Conservation (phyloP, 2,329 filamentous ascomycete genomes). For the Capronia coronata region DNA sequence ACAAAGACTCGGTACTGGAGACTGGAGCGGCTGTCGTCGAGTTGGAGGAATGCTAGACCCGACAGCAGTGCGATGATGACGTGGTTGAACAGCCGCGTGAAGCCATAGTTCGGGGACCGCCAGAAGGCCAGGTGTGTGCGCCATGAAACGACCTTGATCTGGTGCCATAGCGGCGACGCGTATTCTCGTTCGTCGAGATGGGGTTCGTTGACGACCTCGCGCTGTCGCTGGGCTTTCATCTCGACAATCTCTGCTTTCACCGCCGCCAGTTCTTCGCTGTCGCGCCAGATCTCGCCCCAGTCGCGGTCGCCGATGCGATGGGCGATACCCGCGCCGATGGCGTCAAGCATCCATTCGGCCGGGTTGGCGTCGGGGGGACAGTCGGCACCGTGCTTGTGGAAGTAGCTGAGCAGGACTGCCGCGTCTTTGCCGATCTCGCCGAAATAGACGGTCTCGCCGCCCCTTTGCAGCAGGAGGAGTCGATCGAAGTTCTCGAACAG, state of each 20-base stretch:
- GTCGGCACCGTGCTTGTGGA: constrained; percentile 48
- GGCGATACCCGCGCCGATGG: constrained; percentile 67
- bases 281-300: constrained; percentile 74
- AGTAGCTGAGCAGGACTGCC: constrained; percentile 58
- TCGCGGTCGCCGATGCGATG: constrained; percentile 67
- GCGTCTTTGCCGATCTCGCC: constrained; percentile 76
- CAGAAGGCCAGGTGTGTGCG: constrained; percentile 75
- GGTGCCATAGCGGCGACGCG: constrained; percentile 71
- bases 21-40: constrained; percentile 67
- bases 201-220: constrained; percentile 40
- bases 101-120: constrained; percentile 82
- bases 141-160: constrained; percentile 66
- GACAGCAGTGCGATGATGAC: constrained; percentile 70
- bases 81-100: constrained; percentile 81
- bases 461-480: constrained; percentile 68
- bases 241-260: constrained; percentile 60
- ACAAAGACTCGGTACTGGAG: constrained; percentile 84
- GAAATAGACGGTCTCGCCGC: constrained; percentile 78
- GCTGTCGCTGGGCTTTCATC: constrained; percentile 57
- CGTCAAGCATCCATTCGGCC: constrained; percentile 47
- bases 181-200: constrained; percentile 63
- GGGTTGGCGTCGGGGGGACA: constrained; percentile 50
- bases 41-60: constrained; percentile 70
- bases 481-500: constrained; percentile 86
- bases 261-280: constrained; percentile 62